These are phyloP conservation scores for Suillus ampliporus DNA, from an alignment of 768 basidiomycete genomes.

Conservation along the genomic window DNA sequence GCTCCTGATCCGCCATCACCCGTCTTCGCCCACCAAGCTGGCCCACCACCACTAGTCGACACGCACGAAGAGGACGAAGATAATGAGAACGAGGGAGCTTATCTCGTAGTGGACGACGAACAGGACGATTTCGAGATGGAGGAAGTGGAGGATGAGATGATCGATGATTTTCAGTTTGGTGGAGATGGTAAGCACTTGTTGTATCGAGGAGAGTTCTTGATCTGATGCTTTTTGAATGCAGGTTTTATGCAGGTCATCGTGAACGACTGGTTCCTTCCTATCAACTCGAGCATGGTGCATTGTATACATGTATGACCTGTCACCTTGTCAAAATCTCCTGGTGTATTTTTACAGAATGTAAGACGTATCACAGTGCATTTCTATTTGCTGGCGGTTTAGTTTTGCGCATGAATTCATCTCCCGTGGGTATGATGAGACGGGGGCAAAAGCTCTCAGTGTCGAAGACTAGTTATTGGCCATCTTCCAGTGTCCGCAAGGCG, in stretches of 20 bases:
- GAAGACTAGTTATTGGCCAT: no score
- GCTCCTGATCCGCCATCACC: neutral
- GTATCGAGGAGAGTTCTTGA: neutral
- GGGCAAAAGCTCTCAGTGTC: no score
- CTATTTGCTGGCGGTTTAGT: no score
- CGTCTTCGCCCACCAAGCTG: neutral
- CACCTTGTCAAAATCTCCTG: neutral
- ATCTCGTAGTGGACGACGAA: conserved; percentile 15
- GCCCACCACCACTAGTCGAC: neutral
- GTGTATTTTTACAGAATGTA: neutral
- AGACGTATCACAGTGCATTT: neutral
- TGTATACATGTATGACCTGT: conserved; percentile 28
- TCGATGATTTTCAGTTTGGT: conserved; percentile 11
- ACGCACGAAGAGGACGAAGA: conserved; percentile 8
- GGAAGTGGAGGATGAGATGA: conserved; percentile 14
- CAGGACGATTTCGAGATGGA: conserved; percentile 9
- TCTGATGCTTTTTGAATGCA: conserved; percentile 16
- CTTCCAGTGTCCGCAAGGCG: no score
- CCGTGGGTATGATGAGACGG: no score
- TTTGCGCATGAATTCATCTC: no score
- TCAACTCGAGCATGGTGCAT: conserved; percentile 29
- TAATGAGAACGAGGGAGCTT: conserved; percentile 10
- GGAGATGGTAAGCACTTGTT: conserved; percentile 5
- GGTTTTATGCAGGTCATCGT: conserved; percentile 20
- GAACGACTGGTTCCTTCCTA: conserved; percentile 28